Evolutionary conservation across 1,139 yeast genomes (phyloP).

Genomic region (Yamadazyma trypodendri): DNA sequence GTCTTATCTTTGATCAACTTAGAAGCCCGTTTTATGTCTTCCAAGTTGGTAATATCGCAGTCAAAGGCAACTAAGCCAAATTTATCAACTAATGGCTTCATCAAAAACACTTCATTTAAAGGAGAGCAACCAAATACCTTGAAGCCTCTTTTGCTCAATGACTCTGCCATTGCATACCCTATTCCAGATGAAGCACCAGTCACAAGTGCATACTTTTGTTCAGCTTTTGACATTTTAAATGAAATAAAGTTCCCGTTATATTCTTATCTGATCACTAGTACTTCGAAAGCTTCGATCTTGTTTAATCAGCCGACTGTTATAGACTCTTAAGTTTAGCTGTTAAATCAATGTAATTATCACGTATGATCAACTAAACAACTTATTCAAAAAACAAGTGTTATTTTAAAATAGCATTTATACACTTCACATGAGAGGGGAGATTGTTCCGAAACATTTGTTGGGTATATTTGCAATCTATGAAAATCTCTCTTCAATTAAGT

Average conservation of each 20-base stretch:
- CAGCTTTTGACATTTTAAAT: not conserved
- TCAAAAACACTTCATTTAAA: conserved; percentile 19
- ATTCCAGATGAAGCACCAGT: conserved; percentile 45
- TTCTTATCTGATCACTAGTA: not conserved
- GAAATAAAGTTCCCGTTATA: not conserved
- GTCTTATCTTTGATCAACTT: conserved; percentile 22
- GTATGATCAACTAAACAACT: no score
- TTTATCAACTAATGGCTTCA: conserved; percentile 27
- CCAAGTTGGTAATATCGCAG: conserved; percentile 31
- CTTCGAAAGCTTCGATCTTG: no score
- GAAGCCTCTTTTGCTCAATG: conserved; percentile 31
- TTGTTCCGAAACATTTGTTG: not conserved
- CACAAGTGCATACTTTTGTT: conserved; percentile 27
- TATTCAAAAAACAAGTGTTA: no score
- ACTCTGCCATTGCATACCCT: conserved; percentile 31
- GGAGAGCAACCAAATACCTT: conserved; percentile 36
- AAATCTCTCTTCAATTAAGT: no score
- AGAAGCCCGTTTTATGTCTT: conserved; percentile 26
- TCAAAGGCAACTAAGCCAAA: conserved; percentile 31
- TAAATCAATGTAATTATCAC: no score
- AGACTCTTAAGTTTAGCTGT: not conserved
- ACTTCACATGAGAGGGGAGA: conserved; percentile 1
- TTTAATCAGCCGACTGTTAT: no score
- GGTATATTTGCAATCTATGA: no score
- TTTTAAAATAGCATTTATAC: no score